Conservation (phyloP, 1,284 basidiomycete genomes). For the Leccinum huronense region DNA sequence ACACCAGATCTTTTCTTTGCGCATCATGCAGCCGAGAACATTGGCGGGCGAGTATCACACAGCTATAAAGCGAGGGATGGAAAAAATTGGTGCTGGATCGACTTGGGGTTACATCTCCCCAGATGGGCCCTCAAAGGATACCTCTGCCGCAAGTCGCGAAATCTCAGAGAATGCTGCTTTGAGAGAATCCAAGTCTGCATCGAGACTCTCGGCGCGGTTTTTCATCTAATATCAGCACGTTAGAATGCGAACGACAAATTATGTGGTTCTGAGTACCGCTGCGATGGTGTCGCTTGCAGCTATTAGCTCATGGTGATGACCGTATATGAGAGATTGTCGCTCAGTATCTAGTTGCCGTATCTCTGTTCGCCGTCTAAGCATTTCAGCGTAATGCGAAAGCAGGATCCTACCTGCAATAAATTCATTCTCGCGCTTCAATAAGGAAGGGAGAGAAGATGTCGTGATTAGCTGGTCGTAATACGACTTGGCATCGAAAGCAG, state of each 20-base stretch:
- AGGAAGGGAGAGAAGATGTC: conserved; percentile 65
- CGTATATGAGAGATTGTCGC: conserved; percentile 88
- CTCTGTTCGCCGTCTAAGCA: conserved; percentile 45
- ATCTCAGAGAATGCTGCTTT: conserved; percentile 81
- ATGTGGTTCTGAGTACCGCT: conserved; percentile 52
- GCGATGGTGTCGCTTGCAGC: conserved; percentile 89
- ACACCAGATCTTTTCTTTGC: not conserved
- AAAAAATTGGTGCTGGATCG: not conserved
- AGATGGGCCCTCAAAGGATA: conserved; percentile 46
- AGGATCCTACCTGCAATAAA: conserved; percentile 55
- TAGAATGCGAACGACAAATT: not conserved
- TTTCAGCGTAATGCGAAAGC: conserved; percentile 9
- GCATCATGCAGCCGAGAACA: not conserved
- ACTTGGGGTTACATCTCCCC: conserved; percentile 8
- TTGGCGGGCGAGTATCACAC: not conserved
- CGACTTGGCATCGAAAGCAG: conserved; percentile 75
- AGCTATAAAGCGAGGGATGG: not conserved
- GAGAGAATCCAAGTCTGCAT: conserved; percentile 77
- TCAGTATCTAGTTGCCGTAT: conserved; percentile 87
- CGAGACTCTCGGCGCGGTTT: conserved; percentile 75
- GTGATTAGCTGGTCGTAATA: conserved; percentile 86
- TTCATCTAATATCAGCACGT: conserved; percentile 62
- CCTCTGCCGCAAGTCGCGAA: conserved; percentile 70
- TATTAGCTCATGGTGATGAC: conserved; percentile 92
- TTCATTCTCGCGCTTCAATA: conserved; percentile 78